These are phyloP conservation scores for Sphagnurus paluster DNA, from an alignment of 1,284 basidiomycete genomes.

Conservation along the genomic window DNA sequence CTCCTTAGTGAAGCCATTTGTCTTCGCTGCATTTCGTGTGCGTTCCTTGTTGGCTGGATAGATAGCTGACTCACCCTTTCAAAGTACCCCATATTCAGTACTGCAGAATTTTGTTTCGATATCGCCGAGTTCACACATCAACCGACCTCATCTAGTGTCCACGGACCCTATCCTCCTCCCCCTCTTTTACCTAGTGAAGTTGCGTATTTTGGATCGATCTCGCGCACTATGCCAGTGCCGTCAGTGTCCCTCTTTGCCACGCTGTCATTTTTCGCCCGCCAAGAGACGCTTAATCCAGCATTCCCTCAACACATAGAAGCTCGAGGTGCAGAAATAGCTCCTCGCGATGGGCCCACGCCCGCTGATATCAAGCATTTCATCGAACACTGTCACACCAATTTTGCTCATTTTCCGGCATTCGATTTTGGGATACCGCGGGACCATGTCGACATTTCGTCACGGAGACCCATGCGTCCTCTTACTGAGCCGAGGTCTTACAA, in stretches of 20 bases:
- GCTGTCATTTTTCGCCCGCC: constrained; percentile 44
- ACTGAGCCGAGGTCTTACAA: constrained; percentile 32
- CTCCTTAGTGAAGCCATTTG: constrained; percentile 41
- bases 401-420: constrained; percentile 27
- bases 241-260: constrained; percentile 45
- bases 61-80: constrained; percentile 7
- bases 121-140: constrained; percentile 10
- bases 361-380: constrained; percentile 47
- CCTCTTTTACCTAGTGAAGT: constrained; percentile 29
- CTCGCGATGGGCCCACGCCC: constrained; percentile 36
- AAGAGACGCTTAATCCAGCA: constrained; percentile 34
- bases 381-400: constrained; percentile 37
- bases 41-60: constrained; percentile 20
- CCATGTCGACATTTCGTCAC: background rate
- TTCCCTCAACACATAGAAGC: constrained; percentile 39
- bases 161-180: constrained; percentile 27
- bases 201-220: constrained; percentile 41
- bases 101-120: constrained; percentile 25
- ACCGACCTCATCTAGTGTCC: constrained; percentile 14
- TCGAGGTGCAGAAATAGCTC: constrained; percentile 24
- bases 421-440: constrained; percentile 18
- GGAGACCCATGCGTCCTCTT: constrained; percentile 16
- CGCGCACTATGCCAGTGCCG: constrained; percentile 34
- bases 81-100: constrained; percentile 34
- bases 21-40: constrained; percentile 51